Percentiles rank a stretch among this genome's conserved stretches.
Evolutionary conservation across 768 basidiomycete genomes (phyloP).

Genomic region (Galerina sulciceps): DNA sequence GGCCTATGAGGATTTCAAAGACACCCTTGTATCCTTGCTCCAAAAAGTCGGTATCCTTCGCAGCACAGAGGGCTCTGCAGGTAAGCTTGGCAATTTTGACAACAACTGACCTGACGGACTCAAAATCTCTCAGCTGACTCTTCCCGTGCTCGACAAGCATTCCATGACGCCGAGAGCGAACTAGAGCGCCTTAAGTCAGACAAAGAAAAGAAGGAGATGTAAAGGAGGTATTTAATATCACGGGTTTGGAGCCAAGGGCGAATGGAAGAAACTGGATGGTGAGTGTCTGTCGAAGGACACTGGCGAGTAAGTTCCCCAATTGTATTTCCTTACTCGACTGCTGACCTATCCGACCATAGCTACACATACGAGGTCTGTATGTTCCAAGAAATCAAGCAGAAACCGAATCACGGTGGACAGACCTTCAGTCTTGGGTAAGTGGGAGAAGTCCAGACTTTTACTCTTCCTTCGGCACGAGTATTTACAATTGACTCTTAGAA

Average conservation of each 20-base stretch:
- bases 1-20: constrained; percentile 70
- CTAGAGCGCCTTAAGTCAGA: constrained; percentile 58
- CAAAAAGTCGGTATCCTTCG: constrained; percentile 63
- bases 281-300: constrained; percentile 79
- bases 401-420: constrained; percentile 78
- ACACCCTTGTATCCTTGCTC: constrained; percentile 64
- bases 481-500: constrained; percentile 40
- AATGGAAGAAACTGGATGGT: constrained; percentile 95
- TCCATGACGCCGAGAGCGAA: constrained; percentile 64
- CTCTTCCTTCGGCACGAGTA: background rate
- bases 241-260: constrained; percentile 79
- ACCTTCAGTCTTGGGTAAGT: constrained; percentile 84
- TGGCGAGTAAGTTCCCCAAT: constrained; percentile 76
- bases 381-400: constrained; percentile 88
- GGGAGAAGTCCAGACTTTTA: too few species aligned
- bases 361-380: constrained; percentile 96
- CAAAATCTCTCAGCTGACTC: constrained; percentile 45
- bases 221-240: constrained; percentile 65
- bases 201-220: constrained; percentile 59
- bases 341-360: constrained; percentile 40
- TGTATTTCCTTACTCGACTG: background rate
- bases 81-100: constrained; percentile 26
- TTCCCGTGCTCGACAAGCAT: constrained; percentile 62
- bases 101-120: background rate
- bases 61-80: constrained; percentile 40